These are phyloP conservation scores for Eucalyptus camaldulensis DNA, from an alignment of 345 rosid genomes.

Conservation along the genomic window DNA sequence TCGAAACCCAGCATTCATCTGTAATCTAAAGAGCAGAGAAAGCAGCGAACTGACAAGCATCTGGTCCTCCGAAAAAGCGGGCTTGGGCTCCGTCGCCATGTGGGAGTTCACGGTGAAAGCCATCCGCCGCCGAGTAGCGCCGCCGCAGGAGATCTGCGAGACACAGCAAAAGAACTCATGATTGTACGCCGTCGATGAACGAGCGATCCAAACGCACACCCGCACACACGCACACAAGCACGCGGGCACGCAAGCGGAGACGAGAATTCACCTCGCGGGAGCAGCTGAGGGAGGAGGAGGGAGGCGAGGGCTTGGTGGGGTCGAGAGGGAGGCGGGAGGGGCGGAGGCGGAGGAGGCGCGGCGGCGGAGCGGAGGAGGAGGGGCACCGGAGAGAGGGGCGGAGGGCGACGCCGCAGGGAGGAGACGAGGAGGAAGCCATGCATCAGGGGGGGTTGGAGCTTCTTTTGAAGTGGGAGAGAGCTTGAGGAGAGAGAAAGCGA, in stretches of 20 bases:
- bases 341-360: background rate
- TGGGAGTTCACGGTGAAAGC: conserved; percentile 25
- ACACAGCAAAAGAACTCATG: background rate
- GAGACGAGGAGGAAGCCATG: background rate
- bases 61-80: conserved; percentile 36
- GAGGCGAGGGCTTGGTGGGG: background rate
- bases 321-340: background rate
- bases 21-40: background rate
- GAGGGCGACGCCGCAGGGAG: background rate
- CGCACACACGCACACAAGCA: accelerated
- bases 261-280: background rate
- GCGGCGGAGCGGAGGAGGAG: background rate
- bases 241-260: background rate
- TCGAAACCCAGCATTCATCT: background rate
- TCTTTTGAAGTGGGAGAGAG: background rate
- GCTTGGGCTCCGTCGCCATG: conserved; percentile 53
- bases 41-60: conserved; percentile 56
- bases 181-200: background rate
- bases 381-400: background rate
- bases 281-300: background rate
- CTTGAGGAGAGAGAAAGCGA: background rate
- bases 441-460: background rate
- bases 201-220: background rate
- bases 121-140: conserved; percentile 18
- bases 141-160: conserved; percentile 27